Conservation (phyloP, 179 eudicot genomes). For the Nepenthes alata region DNA sequence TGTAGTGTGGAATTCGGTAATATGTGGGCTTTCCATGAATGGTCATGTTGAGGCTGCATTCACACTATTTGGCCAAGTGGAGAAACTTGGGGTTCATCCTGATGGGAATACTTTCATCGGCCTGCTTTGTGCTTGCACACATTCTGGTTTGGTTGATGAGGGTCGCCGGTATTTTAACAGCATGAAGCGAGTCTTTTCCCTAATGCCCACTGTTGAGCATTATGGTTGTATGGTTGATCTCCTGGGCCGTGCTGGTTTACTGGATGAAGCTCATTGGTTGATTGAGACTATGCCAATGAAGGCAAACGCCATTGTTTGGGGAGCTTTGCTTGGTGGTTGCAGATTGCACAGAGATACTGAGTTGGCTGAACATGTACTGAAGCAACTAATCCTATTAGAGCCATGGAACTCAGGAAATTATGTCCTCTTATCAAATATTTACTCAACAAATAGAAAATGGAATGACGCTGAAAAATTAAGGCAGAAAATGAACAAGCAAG, state of each 20-base stretch:
- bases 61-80: constrained; percentile 41
- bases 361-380: constrained; percentile 43
- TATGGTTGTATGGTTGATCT: constrained; percentile 80
- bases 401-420: constrained; percentile 62
- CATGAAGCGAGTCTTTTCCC: constrained; percentile 24
- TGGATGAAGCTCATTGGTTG: constrained; percentile 45
- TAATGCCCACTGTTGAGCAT: constrained; percentile 52
- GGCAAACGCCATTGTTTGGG: constrained; percentile 70
- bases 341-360: constrained; percentile 47
- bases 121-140: constrained; percentile 60
- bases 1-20: constrained; percentile 50
- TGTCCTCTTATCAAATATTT: constrained; percentile 63
- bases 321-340: constrained; percentile 68
- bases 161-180: constrained; percentile 38
- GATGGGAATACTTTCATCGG: constrained; percentile 49
- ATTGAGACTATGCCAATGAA: constrained; percentile 48
- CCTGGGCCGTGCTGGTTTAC: constrained; percentile 56
- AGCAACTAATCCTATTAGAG: constrained; percentile 43
- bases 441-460: constrained; percentile 51
- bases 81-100: constrained; percentile 42
- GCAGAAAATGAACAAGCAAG: constrained; percentile 32
- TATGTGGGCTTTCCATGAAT: constrained; percentile 47
- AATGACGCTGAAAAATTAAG: constrained; percentile 50
- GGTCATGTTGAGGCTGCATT: constrained; percentile 46
- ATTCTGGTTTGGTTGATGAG: constrained; percentile 59